phyloP scores from a whole-genome alignment of 371 early-diverging fungal species.

The Nematocida sp. region DNA sequence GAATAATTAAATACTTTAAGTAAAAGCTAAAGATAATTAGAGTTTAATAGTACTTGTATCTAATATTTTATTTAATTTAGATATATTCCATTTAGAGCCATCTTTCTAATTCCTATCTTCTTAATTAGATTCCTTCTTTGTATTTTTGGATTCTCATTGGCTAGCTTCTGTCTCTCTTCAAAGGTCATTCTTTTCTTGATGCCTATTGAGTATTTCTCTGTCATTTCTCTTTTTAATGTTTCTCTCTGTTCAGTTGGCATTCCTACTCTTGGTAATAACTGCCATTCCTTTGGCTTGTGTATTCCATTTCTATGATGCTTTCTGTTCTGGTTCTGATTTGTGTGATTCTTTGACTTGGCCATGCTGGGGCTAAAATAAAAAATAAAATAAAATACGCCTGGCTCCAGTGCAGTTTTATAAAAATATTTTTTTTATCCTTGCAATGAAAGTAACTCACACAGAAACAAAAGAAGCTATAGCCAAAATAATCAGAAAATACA shows the following conservation, averaged over 20 bases:
- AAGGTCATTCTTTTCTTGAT: constrained; percentile 26
- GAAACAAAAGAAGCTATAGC: constrained; percentile 1
- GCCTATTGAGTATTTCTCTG: neutral
- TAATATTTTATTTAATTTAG: constrained; percentile 31
- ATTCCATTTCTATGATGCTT: constrained; percentile 65
- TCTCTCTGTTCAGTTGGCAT: neutral
- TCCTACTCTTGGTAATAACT: constrained; percentile 39
- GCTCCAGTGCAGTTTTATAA: constrained; percentile 24
- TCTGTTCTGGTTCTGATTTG: constrained; percentile 92
- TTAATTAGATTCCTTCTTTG: constrained; percentile 32
- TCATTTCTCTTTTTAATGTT: neutral
- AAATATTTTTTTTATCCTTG: constrained; percentile 44
- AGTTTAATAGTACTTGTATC: neutral
- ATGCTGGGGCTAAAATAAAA: constrained; percentile 63
- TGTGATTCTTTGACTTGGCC: constrained; percentile 98
- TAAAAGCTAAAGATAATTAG: neutral
- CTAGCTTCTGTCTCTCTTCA: constrained; percentile 26
- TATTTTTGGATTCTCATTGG: constrained; percentile 10
- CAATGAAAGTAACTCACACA: neutral
- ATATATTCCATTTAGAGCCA: constrained; percentile 49
- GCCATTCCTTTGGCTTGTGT: constrained; percentile 55
- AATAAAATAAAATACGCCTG: neutral
- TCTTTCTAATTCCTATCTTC: constrained; percentile 30
- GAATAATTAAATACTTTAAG: no score
- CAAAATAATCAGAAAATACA: neutral